These are phyloP conservation scores for Astraeus odoratus DNA, from an alignment of 768 basidiomycete genomes.

Conservation along the genomic window DNA sequence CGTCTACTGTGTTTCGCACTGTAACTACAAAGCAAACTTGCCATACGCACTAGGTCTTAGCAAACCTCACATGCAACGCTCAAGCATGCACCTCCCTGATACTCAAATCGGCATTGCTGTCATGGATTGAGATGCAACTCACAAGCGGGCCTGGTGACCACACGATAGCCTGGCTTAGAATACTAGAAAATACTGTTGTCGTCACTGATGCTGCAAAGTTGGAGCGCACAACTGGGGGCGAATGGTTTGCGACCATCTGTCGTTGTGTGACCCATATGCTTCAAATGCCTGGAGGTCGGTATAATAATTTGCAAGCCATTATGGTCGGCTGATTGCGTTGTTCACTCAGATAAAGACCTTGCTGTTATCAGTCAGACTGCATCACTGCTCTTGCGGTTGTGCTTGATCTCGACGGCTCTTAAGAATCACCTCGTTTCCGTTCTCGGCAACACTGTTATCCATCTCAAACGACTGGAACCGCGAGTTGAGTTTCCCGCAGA, in stretches of 20 bases:
- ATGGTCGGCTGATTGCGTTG: neutral
- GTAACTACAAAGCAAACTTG: neutral
- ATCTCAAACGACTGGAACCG: conserved; percentile 26
- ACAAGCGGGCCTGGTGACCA: conserved; percentile 24
- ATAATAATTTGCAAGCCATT: neutral
- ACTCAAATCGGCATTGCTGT: conserved; percentile 61
- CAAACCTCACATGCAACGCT: conserved; percentile 62
- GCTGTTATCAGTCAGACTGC: conserved; percentile 19
- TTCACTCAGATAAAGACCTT: conserved; percentile 15
- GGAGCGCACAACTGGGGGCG: conserved; percentile 45
- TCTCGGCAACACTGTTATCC: conserved; percentile 22
- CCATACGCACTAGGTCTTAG: conserved; percentile 76
- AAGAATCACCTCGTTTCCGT: conserved; percentile 23
- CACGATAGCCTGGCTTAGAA: conserved; percentile 54
- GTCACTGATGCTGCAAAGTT: conserved; percentile 45
- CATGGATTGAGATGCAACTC: conserved; percentile 81
- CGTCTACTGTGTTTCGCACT: conserved; percentile 11
- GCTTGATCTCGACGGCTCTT: conserved; percentile 26
- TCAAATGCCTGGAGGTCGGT: conserved; percentile 17
- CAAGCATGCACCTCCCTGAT: conserved; percentile 68
- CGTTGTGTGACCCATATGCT: conserved; percentile 45
- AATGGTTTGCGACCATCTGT: conserved; percentile 53
- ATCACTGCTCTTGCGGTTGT: conserved; percentile 30
- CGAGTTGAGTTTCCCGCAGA: conserved; percentile 3
- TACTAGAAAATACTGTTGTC: conserved; percentile 57